Evolutionary conservation across 371 early-diverging fungal genomes (phyloP), one percentile per base, ranked within the genome.

Genomic region (Syncephalastrum racemosum): DNA sequence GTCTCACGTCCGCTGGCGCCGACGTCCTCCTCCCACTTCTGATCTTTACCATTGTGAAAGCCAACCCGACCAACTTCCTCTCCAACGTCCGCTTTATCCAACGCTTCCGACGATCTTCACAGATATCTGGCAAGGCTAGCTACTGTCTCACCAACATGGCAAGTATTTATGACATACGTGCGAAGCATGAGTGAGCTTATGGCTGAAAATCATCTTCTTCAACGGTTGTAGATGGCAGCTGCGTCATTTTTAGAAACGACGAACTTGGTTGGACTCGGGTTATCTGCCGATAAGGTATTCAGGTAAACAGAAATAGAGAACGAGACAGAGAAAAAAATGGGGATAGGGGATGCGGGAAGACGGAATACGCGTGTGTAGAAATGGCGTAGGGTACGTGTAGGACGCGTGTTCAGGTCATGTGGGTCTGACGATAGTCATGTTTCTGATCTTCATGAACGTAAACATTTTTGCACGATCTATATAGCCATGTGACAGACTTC

Each of bases 1-100:
- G 49, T 16, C 31, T 63, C 8, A 55, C 63, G 2, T 48, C 70
- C 0, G 64, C 70, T 7, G 74, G 78, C 46, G 87, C 89, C 2
- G 89, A 89, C 53, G 75, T 84, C 16, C 66, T 89, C 20, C 55
- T 89, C 47, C 88, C 89, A 1, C 59, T 89, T 19, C 63, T 89
- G 23, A 89, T 89, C 22, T 87, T 80, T 46, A 80, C 87, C 3
- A 79, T 89, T 44, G 85, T 86, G 10, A 81, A 81, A 50, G 77
- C 82, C 49, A 89, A 87, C 46, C 89, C 89, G 4, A 76, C 83
- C 14, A 77, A 81, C 49, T 79, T 89, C 14, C 63, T 87, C 3
- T 85, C 88, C 14, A 88, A 86, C 44, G 59, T 89, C 13, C 73
- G 70, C 54, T 76, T 67, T 50, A 84, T 81, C 22, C 82, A 81